These are phyloP conservation scores for Daldinia grandis DNA, from an alignment of 495 filamentous ascomycete genomes.

Conservation along the genomic window DNA sequence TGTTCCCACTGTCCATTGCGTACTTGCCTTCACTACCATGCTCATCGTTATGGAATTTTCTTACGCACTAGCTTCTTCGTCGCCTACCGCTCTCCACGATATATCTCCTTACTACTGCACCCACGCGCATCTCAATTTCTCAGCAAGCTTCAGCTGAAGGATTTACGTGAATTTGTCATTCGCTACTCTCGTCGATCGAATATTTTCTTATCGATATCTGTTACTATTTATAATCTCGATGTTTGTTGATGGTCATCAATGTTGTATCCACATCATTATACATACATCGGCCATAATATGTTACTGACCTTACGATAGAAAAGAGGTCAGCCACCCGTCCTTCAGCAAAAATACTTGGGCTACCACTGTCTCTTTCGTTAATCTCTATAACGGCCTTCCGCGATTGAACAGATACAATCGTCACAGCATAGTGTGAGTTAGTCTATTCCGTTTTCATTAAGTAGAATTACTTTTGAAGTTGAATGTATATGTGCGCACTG, in stretches of 20 bases:
- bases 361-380: slow-evolving; percentile 7
- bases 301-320: slow-evolving; percentile 31
- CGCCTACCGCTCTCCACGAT: not conserved
- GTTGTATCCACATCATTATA: slow-evolving; percentile 34
- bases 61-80: not conserved
- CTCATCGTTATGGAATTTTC: not conserved
- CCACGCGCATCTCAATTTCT: slow-evolving; percentile 7
- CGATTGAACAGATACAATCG: not conserved
- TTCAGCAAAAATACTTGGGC: slow-evolving; percentile 1
- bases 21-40: not conserved
- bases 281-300: slow-evolving; percentile 10
- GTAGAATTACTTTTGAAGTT: slow-evolving; percentile 1
- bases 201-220: slow-evolving; percentile 28
- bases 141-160: slow-evolving; percentile 39
- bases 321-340: slow-evolving; percentile 24
- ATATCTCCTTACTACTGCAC: slow-evolving; percentile 9
- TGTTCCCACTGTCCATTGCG: not conserved
- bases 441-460: slow-evolving; percentile 10
- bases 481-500: slow-evolving; percentile 5
- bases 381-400: not conserved
- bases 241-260: slow-evolving; percentile 34
- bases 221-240: slow-evolving; percentile 37
- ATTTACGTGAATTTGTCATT: slow-evolving; percentile 36
- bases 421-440: slow-evolving; percentile 24
- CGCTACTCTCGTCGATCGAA: not conserved